Conservation (phyloP, 345 rosid species). For the Aurinia saxatilis region DNA sequence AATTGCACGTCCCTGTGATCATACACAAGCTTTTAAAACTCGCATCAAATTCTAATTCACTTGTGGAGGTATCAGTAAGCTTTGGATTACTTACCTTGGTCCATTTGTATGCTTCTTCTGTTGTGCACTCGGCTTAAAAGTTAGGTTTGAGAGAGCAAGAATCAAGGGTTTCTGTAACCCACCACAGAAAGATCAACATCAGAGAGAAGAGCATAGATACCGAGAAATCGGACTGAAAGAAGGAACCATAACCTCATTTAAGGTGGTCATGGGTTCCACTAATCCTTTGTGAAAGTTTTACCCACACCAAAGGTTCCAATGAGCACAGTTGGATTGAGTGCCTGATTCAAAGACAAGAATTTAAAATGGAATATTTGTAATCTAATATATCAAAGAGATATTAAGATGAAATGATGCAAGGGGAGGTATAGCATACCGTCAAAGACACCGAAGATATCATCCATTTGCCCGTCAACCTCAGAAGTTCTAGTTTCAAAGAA, state of each 20-base stretch:
- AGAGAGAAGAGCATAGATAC: neutral
- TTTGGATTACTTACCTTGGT: conserved; percentile 45
- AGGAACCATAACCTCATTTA: conserved; percentile 50
- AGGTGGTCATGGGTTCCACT: conserved; percentile 73
- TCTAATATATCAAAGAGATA: no score
- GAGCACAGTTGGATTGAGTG: conserved; percentile 84
- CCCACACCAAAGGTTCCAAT: conserved; percentile 96
- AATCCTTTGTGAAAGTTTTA: conserved; percentile 83
- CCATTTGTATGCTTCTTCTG: conserved; percentile 95
- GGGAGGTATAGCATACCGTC: conserved; percentile 49
- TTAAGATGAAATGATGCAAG: no score
- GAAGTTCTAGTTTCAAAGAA: conserved; percentile 90
- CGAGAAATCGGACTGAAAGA: neutral
- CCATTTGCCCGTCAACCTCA: conserved; percentile 90
- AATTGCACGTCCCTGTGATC: conserved; percentile 78
- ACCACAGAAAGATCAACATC: conserved; percentile 11
- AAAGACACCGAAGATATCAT: conserved; percentile 95
- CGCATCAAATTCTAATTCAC: neutral
- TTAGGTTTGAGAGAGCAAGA: conserved; percentile 92
- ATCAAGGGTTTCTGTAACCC: conserved; percentile 74
- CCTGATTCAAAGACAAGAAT: conserved; percentile 32
- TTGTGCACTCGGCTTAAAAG: conserved; percentile 94
- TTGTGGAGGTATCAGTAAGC: neutral
- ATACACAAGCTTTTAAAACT: neutral
- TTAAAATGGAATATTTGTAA: no score